Conservation (phyloP, 1,284 basidiomycete genomes). For the Moniliophthora roreri region DNA sequence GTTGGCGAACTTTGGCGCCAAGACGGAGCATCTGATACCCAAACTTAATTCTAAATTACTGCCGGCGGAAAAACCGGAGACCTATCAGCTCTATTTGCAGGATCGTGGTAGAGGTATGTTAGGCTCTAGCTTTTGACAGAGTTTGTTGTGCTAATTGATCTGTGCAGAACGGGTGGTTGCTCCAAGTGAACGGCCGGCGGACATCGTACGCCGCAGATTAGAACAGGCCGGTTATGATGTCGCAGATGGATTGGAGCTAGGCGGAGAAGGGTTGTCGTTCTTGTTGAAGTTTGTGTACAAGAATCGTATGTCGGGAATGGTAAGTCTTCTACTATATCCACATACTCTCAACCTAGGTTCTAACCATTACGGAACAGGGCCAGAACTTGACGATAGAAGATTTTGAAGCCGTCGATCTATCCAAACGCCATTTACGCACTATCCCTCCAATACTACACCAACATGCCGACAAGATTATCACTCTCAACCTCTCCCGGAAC, state of each 20-base stretch:
- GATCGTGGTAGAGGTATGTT: slow-evolving; percentile 77
- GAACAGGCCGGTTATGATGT: slow-evolving; percentile 92
- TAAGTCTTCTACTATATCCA: slow-evolving; percentile 36
- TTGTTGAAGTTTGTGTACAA: slow-evolving; percentile 89
- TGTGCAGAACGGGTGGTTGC: slow-evolving; percentile 77
- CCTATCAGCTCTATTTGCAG: slow-evolving; percentile 79
- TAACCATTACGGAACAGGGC: slow-evolving; percentile 5
- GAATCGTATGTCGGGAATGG: slow-evolving; percentile 66
- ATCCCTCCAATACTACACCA: slow-evolving; percentile 90
- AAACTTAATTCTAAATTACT: slow-evolving; percentile 62
- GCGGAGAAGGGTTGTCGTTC: slow-evolving; percentile 82
- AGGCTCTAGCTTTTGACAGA: slow-evolving; percentile 4
- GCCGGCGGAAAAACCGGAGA: slow-evolving; percentile 48
- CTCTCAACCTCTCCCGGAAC: slow-evolving; percentile 90
- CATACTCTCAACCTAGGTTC: not conserved
- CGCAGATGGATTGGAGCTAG: slow-evolving; percentile 81
- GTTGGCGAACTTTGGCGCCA: slow-evolving; percentile 63
- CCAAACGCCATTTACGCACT: slow-evolving; percentile 81
- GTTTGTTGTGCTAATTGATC: slow-evolving; percentile 1
- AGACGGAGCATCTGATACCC: slow-evolving; percentile 69
- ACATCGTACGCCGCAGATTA: slow-evolving; percentile 82
- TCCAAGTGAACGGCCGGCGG: slow-evolving; percentile 82
- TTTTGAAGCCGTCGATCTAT: slow-evolving; percentile 86
- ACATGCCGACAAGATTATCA: slow-evolving; percentile 85
- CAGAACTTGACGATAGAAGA: slow-evolving; percentile 44